Evolutionary conservation across 2,329 filamentous ascomycete genomes (phyloP).

Genomic region (Endoconidiophora laricicola): DNA sequence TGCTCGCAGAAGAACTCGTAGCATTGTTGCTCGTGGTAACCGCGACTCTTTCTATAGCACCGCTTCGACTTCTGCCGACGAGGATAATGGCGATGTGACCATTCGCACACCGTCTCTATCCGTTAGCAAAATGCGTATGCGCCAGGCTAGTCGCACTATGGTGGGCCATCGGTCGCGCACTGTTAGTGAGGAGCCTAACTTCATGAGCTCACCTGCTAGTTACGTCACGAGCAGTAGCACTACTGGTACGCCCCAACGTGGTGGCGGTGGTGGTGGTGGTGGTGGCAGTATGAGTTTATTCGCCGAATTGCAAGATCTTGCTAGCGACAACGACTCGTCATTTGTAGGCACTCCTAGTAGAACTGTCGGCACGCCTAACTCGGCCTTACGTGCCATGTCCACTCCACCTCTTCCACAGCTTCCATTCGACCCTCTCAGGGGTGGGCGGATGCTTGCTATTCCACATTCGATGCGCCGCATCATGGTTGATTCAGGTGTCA

Average conservation of each 20-base stretch:
- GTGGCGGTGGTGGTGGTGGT: constrained; percentile 21
- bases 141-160: constrained; percentile 43
- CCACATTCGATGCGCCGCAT: constrained; percentile 16
- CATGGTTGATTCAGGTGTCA: constrained; percentile 44
- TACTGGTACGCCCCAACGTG: constrained; percentile 31
- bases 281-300: constrained; percentile 60
- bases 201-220: constrained; percentile 44
- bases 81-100: constrained; percentile 38
- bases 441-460: constrained; percentile 3
- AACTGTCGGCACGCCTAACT: constrained; percentile 32
- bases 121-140: constrained; percentile 55
- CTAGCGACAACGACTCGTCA: constrained; percentile 58
- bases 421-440: constrained; percentile 17
- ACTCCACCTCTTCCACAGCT: constrained; percentile 30
- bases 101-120: constrained; percentile 45
- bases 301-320: constrained; percentile 73
- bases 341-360: constrained; percentile 38
- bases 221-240: constrained; percentile 30
- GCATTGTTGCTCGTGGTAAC: constrained; percentile 31
- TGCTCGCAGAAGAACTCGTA: constrained; percentile 26
- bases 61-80: constrained; percentile 70
- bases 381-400: constrained; percentile 24
- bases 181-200: constrained; percentile 39
- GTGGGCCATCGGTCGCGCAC: constrained; percentile 43
- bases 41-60: constrained; percentile 68